A percentile compares a stretch with the other conserved stretches of the same genome.
These are phyloP conservation scores for Scutellaria minor DNA, from an alignment of 257 asterid genomes.

Conservation along the genomic window DNA sequence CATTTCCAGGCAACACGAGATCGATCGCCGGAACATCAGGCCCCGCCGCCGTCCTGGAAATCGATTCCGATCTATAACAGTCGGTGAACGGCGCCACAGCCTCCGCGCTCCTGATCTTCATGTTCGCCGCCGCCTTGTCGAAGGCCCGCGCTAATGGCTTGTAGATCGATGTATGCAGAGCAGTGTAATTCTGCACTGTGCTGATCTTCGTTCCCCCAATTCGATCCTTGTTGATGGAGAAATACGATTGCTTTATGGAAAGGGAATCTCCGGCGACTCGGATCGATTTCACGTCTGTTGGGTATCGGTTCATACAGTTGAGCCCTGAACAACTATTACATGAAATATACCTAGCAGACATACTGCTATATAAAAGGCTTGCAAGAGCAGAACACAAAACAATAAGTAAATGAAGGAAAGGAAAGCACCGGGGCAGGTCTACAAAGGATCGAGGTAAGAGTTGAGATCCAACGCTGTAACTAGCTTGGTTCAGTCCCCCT, in stretches of 20 bases:
- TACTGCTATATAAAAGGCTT: no score
- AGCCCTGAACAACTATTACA: no score
- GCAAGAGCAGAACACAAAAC: no score
- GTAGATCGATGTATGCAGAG: slow-evolving; percentile 47
- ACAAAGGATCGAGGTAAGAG: no score
- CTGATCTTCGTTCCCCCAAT: slow-evolving; percentile 68
- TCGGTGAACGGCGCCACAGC: slow-evolving; percentile 56
- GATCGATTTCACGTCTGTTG: slow-evolving; percentile 47
- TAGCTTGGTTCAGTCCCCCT: no score
- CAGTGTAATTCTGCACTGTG: slow-evolving; percentile 47
- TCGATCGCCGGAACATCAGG: slow-evolving; percentile 52
- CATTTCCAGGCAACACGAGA: slow-evolving; percentile 49
- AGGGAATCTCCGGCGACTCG: slow-evolving; percentile 40
- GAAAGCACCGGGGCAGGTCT: no score
- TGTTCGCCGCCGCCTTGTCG: slow-evolving; percentile 40
- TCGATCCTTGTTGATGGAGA: slow-evolving; percentile 45
- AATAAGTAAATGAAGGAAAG: no score
- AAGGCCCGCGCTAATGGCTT: slow-evolving; percentile 52
- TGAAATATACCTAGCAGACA: no score
- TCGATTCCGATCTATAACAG: slow-evolving; percentile 50
- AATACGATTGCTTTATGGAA: slow-evolving; percentile 41
- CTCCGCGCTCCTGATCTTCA: slow-evolving; percentile 45
- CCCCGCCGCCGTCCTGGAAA: slow-evolving; percentile 43
- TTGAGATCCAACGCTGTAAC: no score
- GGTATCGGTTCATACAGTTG: no score